These are phyloP conservation scores for Prinsepia uniflora DNA, from an alignment of 306 rosid species.

Conservation along the genomic window DNA sequence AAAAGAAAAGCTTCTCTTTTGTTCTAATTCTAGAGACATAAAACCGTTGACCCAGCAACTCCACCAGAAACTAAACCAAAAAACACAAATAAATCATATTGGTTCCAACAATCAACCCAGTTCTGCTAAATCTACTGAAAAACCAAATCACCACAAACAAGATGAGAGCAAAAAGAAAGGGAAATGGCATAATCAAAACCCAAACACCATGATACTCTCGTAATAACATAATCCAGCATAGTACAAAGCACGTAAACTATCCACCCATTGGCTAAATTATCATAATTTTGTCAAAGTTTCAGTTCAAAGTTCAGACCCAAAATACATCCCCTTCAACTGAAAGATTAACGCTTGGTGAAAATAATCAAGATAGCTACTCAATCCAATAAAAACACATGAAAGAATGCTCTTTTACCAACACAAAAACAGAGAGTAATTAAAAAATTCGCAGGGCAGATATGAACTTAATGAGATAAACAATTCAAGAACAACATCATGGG, in stretches of 20 bases:
- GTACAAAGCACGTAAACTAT: neutral
- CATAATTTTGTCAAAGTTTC: neutral
- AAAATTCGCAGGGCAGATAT: neutral
- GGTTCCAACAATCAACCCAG: neutral
- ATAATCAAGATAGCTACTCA: neutral
- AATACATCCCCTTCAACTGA: neutral
- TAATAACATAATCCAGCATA: neutral
- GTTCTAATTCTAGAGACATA: neutral
- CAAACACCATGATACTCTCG: constrained; percentile 3
- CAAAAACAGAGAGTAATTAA: neutral
- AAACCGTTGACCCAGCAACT: constrained; percentile 4
- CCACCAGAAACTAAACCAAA: neutral
- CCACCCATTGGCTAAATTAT: neutral
- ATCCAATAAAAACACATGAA: neutral
- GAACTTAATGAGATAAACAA: neutral
- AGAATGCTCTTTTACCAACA: neutral
- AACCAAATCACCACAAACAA: neutral
- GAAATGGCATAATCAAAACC: neutral
- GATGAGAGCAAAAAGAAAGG: neutral
- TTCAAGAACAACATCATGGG: constrained; percentile 1
- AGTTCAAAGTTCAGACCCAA: constrained; percentile 1
- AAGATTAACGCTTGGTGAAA: neutral
- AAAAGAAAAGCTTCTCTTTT: neutral
- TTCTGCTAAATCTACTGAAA: neutral
- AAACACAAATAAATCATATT: neutral